phyloP scores from a whole-genome alignment of 768 basidiomycete species.

The Leccinellum luteum region DNA sequence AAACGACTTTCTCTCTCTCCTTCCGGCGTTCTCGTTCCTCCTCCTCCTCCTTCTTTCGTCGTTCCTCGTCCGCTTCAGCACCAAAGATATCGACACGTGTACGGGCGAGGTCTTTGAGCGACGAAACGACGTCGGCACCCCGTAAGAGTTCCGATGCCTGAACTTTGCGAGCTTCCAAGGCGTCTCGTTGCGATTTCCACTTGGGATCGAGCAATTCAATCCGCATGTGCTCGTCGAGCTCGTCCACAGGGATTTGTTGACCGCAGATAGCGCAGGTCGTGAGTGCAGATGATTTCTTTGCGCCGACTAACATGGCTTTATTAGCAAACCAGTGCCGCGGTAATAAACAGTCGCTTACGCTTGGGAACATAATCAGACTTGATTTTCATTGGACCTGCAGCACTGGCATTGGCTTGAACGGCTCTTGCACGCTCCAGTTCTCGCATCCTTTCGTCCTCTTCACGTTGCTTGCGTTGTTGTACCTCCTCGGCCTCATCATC shows the following conservation, averaged over 20 bases:
- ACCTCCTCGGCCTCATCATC: conserved; percentile 78
- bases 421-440: conserved; percentile 77
- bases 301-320: conserved; percentile 50
- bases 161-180: conserved; percentile 83
- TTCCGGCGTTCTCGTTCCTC: conserved; percentile 76
- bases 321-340: conserved; percentile 4
- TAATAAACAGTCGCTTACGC: conserved; percentile 48
- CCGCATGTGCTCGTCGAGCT: conserved; percentile 96
- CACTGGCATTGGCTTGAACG: conserved; percentile 75
- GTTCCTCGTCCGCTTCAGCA: conserved; percentile 89
- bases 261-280: conserved; percentile 92
- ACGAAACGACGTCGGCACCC: conserved; percentile 91
- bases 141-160: conserved; percentile 85
- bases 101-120: conserved; percentile 88
- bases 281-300: conserved; percentile 60
- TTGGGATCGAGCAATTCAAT: conserved; percentile 96
- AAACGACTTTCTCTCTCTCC: conserved; percentile 93
- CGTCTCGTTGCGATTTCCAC: conserved; percentile 96
- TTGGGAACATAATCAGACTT: conserved; percentile 96
- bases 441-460: conserved; percentile 65
- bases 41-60: conserved; percentile 82
- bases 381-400: conserved; percentile 87
- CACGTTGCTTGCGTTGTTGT: conserved; percentile 54
- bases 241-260: conserved; percentile 95
- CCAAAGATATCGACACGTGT: conserved; percentile 99